These are phyloP conservation scores for Pseudisothecium myosuroides DNA, from an alignment of 225 moss, liverwort and hornwort species.

Conservation along the genomic window DNA sequence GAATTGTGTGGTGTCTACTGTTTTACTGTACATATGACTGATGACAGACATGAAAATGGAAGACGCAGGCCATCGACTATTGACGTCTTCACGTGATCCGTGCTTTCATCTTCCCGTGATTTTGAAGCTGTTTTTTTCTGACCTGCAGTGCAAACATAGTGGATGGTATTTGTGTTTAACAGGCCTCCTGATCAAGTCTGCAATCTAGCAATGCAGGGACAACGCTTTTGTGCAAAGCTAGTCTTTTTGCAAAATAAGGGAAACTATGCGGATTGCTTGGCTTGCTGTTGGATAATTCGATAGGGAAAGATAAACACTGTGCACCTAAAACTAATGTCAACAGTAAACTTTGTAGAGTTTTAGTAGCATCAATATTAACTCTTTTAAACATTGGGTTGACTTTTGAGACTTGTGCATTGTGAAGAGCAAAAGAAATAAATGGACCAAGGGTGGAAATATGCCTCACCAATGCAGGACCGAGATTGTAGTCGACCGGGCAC, in stretches of 20 bases:
- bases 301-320: too few relatives aligned
- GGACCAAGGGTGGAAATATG: too few relatives aligned
- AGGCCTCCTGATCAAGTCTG: background rate
- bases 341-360: too few relatives aligned
- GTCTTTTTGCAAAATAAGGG: too few relatives aligned
- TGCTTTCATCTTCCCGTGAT: background rate
- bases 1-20: too few relatives aligned
- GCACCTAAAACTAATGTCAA: too few relatives aligned
- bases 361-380: background rate
- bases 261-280: too few relatives aligned
- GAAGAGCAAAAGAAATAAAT: background rate
- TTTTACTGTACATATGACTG: background rate
- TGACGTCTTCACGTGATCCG: background rate
- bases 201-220: background rate
- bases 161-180: too few relatives aligned
- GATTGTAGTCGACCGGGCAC: too few relatives aligned
- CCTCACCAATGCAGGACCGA: accelerated
- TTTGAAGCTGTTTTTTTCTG: background rate
- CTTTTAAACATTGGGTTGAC: too few relatives aligned
- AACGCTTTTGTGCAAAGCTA: too few relatives aligned
- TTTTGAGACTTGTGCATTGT: background rate
- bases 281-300: too few relatives aligned
- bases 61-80: background rate
- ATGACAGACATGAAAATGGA: background rate
- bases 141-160: background rate